These are phyloP conservation scores for Baudoinia panamericana DNA, from an alignment of 495 filamentous ascomycete species.

Conservation along the genomic window DNA sequence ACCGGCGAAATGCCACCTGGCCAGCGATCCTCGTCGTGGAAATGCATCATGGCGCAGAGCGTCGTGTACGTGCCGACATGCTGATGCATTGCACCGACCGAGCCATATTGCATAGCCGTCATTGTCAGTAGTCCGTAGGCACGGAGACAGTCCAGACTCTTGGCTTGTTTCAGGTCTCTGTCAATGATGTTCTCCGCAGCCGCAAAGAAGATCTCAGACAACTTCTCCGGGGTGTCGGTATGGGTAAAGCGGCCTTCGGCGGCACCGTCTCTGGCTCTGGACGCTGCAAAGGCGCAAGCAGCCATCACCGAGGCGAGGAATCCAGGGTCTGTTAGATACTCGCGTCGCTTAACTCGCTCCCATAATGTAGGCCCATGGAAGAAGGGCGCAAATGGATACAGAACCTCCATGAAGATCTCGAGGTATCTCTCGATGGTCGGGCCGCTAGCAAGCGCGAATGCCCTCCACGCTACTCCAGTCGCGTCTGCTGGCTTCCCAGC, in stretches of 20 bases:
- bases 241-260: conserved; percentile 26
- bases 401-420: conserved; percentile 35
- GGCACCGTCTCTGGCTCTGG: conserved; percentile 36
- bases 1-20: conserved; percentile 32
- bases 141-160: conserved; percentile 35
- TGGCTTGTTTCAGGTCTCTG: conserved; percentile 28
- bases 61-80: conserved; percentile 37
- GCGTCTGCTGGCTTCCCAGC: conserved; percentile 1
- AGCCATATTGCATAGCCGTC: conserved; percentile 36
- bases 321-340: conserved; percentile 32
- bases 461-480: conserved; percentile 6
- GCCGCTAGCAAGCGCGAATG: conserved; percentile 9
- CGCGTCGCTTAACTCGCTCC: conserved; percentile 27
- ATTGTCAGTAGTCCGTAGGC: conserved; percentile 36
- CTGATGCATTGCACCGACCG: conserved; percentile 37
- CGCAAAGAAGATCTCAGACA: conserved; percentile 36
- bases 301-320: conserved; percentile 40
- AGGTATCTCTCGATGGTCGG: conserved; percentile 16
- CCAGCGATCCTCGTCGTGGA: conserved; percentile 41
- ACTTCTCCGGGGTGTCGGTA: conserved; percentile 24
- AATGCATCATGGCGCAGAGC: conserved; percentile 32
- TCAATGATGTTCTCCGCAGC: conserved; percentile 34
- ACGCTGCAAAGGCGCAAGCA: conserved; percentile 36
- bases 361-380: conserved; percentile 36
- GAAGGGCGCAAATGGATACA: conserved; percentile 36